Conservation (phyloP, 495 filamentous ascomycete genomes). For the Hyaloscypha finlandica region DNA sequence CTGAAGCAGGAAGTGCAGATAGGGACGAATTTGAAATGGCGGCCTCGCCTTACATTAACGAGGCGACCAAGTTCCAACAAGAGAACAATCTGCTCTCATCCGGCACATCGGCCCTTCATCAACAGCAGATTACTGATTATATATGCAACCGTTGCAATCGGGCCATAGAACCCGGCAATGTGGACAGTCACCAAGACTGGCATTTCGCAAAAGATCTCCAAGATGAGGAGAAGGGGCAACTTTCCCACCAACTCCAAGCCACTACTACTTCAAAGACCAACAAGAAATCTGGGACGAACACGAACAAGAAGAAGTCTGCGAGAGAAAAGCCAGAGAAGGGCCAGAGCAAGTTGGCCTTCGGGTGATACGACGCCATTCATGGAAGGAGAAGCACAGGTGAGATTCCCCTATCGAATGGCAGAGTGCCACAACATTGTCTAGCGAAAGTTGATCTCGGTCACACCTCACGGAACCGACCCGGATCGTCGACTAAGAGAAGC, state of each 20-base stretch:
- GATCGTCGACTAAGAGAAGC: conserved; percentile 23
- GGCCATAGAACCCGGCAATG: conserved; percentile 50
- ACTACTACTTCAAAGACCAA: conserved; percentile 15
- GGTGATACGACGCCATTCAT: conserved; percentile 40
- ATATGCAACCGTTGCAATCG: conserved; percentile 67
- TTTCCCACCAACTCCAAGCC: conserved; percentile 9
- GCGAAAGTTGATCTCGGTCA: background rate
- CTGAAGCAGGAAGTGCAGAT: conserved; percentile 33
- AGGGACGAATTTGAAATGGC: conserved; percentile 24
- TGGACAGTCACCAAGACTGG: conserved; percentile 88
- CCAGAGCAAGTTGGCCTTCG: conserved; percentile 74
- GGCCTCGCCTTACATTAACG: conserved; percentile 37
- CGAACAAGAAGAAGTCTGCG: conserved; percentile 24
- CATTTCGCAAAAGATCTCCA: conserved; percentile 90
- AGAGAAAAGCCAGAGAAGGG: conserved; percentile 67
- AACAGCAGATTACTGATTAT: conserved; percentile 42
- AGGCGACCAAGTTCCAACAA: conserved; percentile 22
- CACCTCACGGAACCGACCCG: conserved; percentile 16
- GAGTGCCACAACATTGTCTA: conserved; percentile 29
- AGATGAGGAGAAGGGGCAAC: conserved; percentile 52
- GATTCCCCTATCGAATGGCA: conserved; percentile 21
- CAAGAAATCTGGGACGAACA: conserved; percentile 36
- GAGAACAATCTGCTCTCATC: background rate
- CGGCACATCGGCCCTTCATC: conserved; percentile 32
- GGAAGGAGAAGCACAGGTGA: background rate